phyloP scores from a whole-genome alignment of 2,329 filamentous ascomycete genomes.

The Pseudogymnoascus sp. region DNA sequence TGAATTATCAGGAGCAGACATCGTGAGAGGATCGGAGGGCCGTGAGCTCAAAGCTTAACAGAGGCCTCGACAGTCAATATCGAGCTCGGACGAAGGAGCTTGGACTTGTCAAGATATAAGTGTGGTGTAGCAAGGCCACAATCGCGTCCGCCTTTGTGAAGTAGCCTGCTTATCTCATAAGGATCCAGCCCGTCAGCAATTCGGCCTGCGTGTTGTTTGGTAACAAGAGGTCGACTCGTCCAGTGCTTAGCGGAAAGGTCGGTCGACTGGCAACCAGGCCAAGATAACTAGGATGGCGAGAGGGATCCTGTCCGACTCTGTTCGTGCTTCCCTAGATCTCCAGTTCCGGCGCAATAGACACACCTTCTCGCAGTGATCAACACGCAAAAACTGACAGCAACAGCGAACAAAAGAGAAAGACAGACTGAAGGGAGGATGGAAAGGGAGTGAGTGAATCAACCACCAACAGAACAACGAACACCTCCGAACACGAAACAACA shows the following conservation, averaged over 20 bases:
- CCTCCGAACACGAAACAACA: conserved; percentile 2
- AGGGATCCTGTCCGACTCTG: not conserved
- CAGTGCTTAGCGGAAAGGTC: conserved; percentile 19
- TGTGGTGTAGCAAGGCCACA: not conserved
- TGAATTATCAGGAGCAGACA: not conserved
- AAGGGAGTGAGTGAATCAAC: conserved; percentile 16
- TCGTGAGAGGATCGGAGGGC: not conserved
- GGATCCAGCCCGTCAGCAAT: not conserved
- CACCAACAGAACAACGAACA: conserved; percentile 10
- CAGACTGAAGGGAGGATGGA: conserved; percentile 18
- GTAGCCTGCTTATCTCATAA: not conserved
- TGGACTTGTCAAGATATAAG: conserved; percentile 1
- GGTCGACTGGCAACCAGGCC: conserved; percentile 25
- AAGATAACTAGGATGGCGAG: conserved; percentile 21
- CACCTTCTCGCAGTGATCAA: conserved; percentile 3
- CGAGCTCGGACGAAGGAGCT: not conserved
- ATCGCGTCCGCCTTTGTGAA: not conserved
- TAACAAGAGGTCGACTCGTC: not conserved
- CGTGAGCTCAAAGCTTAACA: not conserved
- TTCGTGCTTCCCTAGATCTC: not conserved
- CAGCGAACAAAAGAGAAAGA: conserved; percentile 15
- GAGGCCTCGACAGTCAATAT: not conserved
- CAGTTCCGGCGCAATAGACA: not conserved
- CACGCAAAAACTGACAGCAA: conserved; percentile 14
- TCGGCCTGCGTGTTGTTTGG: not conserved